Evolutionary conservation across 139 green algal genomes (phyloP), one percentile per base, ranked within the genome.

Genomic region (Chlamydomonas incerta): DNA sequence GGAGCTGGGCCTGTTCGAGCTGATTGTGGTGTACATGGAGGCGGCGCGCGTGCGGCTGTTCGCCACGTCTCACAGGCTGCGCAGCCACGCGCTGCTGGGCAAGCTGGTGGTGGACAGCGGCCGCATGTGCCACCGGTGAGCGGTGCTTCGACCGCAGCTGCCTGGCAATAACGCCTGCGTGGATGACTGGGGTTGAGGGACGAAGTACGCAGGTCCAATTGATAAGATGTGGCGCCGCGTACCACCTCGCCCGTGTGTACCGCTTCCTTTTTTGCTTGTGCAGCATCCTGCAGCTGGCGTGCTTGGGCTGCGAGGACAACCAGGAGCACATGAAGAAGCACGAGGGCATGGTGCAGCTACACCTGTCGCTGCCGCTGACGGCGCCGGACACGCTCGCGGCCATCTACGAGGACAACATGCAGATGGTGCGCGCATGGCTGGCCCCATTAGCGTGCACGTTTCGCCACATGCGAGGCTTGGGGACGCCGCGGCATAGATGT

Each of bases 331-430:
- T 89, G 11, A 20, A 46, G 26, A n/a, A n/a, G 26, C 60, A 77
- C 70, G 46, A 37, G 29, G 55, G 20, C 79, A 62, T 82, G 47
- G 55, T 89, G 31, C 80, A 76, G 81, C 28, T 21, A 9, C 85
- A 89, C 71, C 70, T 89, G 26, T 68, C 77, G 10, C 20, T 9
- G 20, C 70, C 52, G 3, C 41, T 89, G 9, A 87, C 83, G 23
- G 85, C 73, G 13, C 77, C 85, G 35, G 85, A 89, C 79, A 89
- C 85, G 26, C 62, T 89, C 65, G 85, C 85, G 0, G 69, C 77
- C 55, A 89, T 89, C 34, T 89, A 87, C 72, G 85, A 87, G 60
- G 66, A 87, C 71, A 89, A 89, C 85, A 89, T 89, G 85, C 41
- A 50, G 41, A 50, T 50, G 41, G 41, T 50, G 41, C 41, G 41